Evolutionary conservation across 768 basidiomycete genomes (phyloP).

Genomic region (Steccherinum ochraceum): DNA sequence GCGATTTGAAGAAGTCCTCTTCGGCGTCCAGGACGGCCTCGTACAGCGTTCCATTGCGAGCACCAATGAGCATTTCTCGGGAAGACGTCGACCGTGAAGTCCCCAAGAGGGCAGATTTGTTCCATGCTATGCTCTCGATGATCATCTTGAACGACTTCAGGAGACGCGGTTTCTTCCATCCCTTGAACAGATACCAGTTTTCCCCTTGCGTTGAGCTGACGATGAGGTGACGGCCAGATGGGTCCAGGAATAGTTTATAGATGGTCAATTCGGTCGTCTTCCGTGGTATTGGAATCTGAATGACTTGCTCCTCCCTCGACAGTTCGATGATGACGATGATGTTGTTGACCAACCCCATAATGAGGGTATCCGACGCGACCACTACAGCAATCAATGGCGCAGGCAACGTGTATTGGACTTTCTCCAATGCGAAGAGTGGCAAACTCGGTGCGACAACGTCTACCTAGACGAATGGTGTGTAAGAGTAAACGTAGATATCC

Average conservation of each 20-base stretch:
- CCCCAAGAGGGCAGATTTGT: conserved; percentile 58
- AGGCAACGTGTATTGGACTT: conserved; percentile 85
- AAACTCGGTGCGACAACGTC: conserved; percentile 31
- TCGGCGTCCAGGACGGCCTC: conserved; percentile 87
- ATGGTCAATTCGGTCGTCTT: conserved; percentile 74
- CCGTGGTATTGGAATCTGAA: conserved; percentile 70
- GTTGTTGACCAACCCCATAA: conserved; percentile 77
- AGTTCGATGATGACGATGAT: conserved; percentile 85
- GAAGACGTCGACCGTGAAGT: conserved; percentile 68
- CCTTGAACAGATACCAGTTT: conserved; percentile 84
- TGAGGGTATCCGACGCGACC: conserved; percentile 81
- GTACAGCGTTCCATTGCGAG: conserved; percentile 77
- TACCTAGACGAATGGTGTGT: not conserved
- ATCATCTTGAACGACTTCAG: conserved; percentile 79
- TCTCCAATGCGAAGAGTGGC: conserved; percentile 76
- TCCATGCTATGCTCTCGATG: conserved; percentile 92
- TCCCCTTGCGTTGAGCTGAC: conserved; percentile 85
- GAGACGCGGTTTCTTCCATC: conserved; percentile 76
- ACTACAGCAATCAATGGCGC: conserved; percentile 78
- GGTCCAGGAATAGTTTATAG: conserved; percentile 84
- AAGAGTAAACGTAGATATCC: not conserved
- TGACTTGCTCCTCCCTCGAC: conserved; percentile 77
- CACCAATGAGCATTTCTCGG: conserved; percentile 82
- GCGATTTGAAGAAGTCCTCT: conserved; percentile 88
- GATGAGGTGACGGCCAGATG: conserved; percentile 85